Base-by-base conservation (phyloP, 805 yeast species). In the Scheffersomyces coipomensis region DNA sequence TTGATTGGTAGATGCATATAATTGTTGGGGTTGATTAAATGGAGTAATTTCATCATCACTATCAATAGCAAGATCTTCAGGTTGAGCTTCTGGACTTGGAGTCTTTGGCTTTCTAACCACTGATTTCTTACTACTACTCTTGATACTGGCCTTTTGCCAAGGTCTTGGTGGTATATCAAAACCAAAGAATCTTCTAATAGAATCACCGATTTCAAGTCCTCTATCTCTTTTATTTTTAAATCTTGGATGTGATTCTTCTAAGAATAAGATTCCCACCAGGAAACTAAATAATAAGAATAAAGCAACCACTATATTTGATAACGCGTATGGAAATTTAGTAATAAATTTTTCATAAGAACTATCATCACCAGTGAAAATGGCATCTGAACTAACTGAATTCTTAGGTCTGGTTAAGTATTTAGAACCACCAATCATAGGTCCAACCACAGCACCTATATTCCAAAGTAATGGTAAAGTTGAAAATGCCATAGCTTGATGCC, bases 401-500 rank as follows among this genome's bases (percentile, higher is more conserved):
- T 40, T 52, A 5, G 81, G 79, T 29, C 68, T 61, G 10, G 82
- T 78, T 33, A 80, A 60, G 38, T 60, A 68, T 22, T 77, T 76
- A 19, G 81, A 55, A 3, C 71, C 70, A 1, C 73, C 85, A 23
- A 81, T 64, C 53, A 78, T 59, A 1, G 86, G 85, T 1, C 88
- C 88, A 11, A 81, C 51, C 11, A 80, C 71, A 19, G 76, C 61
- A 4, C 87, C 88, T 16, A 79, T 47, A 51, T 81, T 81, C 73
- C 78, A 82, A 11, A 81, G 58, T 26, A 81, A 55, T 0, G 88
- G 86, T 58, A 81, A 65, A 2, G 78, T 74, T 30, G 81, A 71
- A 49, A 81, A 79, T 1, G 85, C 85, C 7, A 79, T 39, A 8
- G 84, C 82, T 53, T 81, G 85, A 51, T 81, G 85, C 25, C 66